phyloP scores from a whole-genome alignment of 2,329 filamentous ascomycete genomes.

The Fusarium pseudonygamai region DNA sequence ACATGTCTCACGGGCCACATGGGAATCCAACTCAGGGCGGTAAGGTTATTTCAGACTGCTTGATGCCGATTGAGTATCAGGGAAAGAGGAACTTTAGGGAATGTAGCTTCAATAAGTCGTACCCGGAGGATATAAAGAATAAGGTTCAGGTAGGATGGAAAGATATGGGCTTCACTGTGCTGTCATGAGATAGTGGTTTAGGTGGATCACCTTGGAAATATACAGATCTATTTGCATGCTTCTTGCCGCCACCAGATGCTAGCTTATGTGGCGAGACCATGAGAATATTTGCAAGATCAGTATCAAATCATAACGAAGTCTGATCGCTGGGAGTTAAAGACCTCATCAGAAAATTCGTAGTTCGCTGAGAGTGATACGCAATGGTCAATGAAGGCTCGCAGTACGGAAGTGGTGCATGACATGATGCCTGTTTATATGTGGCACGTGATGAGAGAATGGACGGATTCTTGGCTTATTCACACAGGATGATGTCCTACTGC shows the following conservation, averaged over 20 bases:
- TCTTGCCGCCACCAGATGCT: not conserved
- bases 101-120: not conserved
- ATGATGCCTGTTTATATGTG: no score
- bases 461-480: no score
- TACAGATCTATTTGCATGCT: not conserved
- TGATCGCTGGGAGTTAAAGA: no score
- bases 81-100: not conserved
- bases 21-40: not conserved
- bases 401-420: not conserved
- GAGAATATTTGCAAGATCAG: no score
- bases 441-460: no score
- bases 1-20: not conserved
- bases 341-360: not conserved
- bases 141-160: not conserved
- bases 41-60: not conserved
- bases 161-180: not conserved
- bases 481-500: no score
- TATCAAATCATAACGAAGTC: not conserved
- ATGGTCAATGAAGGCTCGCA: not conserved
- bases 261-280: not conserved
- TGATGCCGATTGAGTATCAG: not conserved
- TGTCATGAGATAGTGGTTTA: not conserved
- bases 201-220: not conserved
- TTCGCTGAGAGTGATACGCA: not conserved
- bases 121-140: not conserved